Evolutionary conservation across 257 asterid species (phyloP), one percentile per base, ranked within the genome.

Genomic region (Petunia secreta): DNA sequence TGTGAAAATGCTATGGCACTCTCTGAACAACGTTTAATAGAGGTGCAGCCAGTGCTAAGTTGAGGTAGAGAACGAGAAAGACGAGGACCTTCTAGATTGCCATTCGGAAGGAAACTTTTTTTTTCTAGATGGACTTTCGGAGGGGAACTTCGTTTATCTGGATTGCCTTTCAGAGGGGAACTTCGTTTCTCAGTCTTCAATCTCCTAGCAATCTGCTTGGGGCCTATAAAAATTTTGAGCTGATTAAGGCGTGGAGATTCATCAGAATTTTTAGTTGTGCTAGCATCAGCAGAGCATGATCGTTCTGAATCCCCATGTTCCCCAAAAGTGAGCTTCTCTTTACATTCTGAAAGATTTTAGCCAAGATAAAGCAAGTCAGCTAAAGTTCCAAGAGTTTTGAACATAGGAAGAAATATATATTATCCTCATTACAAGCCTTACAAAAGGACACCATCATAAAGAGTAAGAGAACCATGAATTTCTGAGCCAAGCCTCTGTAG

Each of bases 1-100:
- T 85, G 94, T 76, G 99, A 92, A 87, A 95, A 95, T 75, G 91
- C 93, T 80, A 95, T 85, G 65, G 97, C 95, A 86, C 91, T 91
- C 84, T 87, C 91, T 10, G 99, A 92, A 86, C 97, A 93, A 76
- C 86, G 84, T 85, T 88, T 87, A 65, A 91, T 85, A 59, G 98
- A 93, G 78, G 93, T 84, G 60, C 93, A 87, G 16, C 87, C 95
- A n/a, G 92, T 88, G 82, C 86, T 95, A 83, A 93, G 81, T 57
- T 82, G 86, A 63, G 94, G 94, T 80, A 87, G 83, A 77, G 87
- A 84, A 55, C 97, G 96, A 54, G 94, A 85, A 54, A 81, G 83
- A 65, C 90, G 91, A 66, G 93, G 89, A 62, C 90, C 91, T 81
- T 93, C 95, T 52, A 85, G 78, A 85, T 89, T 94, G 85, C 92